Evolutionary conservation across 2,329 filamentous ascomycete genomes (phyloP).

Genomic region (Hypomyces rosellus): DNA sequence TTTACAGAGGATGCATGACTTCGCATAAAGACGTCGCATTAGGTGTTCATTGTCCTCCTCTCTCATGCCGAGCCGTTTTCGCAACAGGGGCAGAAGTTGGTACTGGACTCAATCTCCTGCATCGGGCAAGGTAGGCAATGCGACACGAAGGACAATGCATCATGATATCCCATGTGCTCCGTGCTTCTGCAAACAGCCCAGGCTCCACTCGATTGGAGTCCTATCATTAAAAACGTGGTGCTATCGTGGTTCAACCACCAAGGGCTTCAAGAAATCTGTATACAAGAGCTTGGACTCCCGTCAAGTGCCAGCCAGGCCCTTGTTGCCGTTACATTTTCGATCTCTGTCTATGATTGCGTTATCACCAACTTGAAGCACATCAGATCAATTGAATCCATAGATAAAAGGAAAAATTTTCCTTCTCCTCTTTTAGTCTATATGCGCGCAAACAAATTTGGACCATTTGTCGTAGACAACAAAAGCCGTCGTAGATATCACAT

Average conservation of each 20-base stretch:
- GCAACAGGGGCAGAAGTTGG: too few relatives aligned
- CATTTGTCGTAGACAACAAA: too few relatives aligned
- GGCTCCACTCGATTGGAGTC: not conserved
- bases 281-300: not conserved
- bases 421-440: not conserved
- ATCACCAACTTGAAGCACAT: slow-evolving; percentile 3
- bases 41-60: too few relatives aligned
- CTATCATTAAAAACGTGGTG: too few relatives aligned
- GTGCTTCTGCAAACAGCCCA: not conserved
- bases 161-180: not conserved
- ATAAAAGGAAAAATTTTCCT: slow-evolving; percentile 3
- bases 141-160: not conserved
- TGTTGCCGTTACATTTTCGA: not conserved
- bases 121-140: slow-evolving; percentile 1
- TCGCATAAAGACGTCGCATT: too few relatives aligned
- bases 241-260: too few relatives aligned
- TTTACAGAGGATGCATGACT: too few relatives aligned
- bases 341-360: slow-evolving; percentile 7
- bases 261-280: not conserved
- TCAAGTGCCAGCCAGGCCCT: not conserved
- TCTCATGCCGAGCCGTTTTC: too few relatives aligned
- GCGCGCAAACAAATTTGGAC: too few relatives aligned
- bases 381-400: not conserved
- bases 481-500: not conserved
- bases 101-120: too few relatives aligned